Base-by-base conservation (phyloP, 805 yeast genomes). In the Nakazawaea pomicola region DNA sequence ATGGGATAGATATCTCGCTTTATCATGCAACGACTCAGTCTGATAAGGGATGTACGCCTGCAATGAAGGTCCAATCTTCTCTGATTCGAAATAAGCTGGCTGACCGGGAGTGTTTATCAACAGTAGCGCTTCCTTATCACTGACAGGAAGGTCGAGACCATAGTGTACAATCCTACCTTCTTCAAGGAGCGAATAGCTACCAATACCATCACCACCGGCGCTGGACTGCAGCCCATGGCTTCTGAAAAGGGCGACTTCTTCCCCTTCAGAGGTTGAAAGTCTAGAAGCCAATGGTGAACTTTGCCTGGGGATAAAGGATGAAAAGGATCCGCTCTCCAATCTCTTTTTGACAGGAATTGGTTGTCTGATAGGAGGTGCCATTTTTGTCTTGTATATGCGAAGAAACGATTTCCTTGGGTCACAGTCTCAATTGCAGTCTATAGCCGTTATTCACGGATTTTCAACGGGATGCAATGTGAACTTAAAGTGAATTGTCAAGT, bases 1-100 rank as follows among this genome's bases (percentile, higher is more conserved):
- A 53, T 83, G 93, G 33, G 85, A 72, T 29, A 91, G 64, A 51
- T 88, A 89, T 40, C 70, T 72, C 14, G 86, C 83, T 44, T 80
- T 83, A 43, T 84, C 95, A 25, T 63, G 62, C 12, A 78, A 78
- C 1, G 76, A 51, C 57, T 88, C 97, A 0, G 82, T 74, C 32
- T 68, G 63, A 58, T 90, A 93, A 0, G 98, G 98, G 20, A 91
- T 40, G 7, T 54, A 32, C 3, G 46, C 46, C 24, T 53, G 53
- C n/a, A 56, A 49, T 11, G 55, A 41, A 29, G 50, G 53, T 32
- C 49, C 47, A 1, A 44, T 32, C 7, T 44, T 46, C 4, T 46
- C 43, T 1, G n/a, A n/a, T n/a, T 61, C 49, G 1, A 61, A 48
- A 41, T 36, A 60, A 43, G 50, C 54, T 1, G 31, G 36, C 0